phyloP scores from a whole-genome alignment of 1,139 yeast species.

The Saccharomyces hybrid region DNA sequence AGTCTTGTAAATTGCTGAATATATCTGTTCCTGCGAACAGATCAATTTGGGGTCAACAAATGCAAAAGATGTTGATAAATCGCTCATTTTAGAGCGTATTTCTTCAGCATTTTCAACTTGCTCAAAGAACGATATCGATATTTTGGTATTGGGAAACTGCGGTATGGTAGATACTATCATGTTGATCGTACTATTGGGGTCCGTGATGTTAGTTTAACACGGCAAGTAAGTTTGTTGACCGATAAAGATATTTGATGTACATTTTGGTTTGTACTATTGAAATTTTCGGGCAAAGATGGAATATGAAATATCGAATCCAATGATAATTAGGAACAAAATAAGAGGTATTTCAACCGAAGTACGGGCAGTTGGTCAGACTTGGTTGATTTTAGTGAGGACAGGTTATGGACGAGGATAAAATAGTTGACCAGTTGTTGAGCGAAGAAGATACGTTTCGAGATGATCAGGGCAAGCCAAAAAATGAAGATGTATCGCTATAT shows the following conservation, averaged over 20 bases:
- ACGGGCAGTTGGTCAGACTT: background rate
- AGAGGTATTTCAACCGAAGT: background rate
- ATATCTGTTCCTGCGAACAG: conserved; percentile 42
- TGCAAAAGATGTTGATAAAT: conserved; percentile 34
- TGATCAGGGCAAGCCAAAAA: background rate
- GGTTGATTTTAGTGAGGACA: background rate
- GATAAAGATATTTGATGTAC: background rate
- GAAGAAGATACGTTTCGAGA: background rate
- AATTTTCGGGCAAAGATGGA: conserved; percentile 1
- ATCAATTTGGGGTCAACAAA: conserved; percentile 43
- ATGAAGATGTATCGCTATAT: conserved; percentile 11
- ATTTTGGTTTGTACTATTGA: background rate
- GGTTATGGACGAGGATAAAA: background rate
- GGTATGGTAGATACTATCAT: conserved; percentile 31
- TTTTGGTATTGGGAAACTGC: conserved; percentile 37
- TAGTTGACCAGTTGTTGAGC: background rate
- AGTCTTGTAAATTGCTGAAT: conserved; percentile 44
- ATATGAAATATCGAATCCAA: background rate
- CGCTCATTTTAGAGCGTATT: conserved; percentile 32
- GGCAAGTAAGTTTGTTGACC: background rate
- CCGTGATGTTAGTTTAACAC: background rate
- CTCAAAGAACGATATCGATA: conserved; percentile 37
- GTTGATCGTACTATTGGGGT: background rate
- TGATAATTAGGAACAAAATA: background rate
- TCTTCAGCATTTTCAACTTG: conserved; percentile 39